A percentile compares a stretch with the other conserved stretches of the same genome.
Conservation (phyloP, 176 grass and related monocot species). For the Triticum turgidum region DNA sequence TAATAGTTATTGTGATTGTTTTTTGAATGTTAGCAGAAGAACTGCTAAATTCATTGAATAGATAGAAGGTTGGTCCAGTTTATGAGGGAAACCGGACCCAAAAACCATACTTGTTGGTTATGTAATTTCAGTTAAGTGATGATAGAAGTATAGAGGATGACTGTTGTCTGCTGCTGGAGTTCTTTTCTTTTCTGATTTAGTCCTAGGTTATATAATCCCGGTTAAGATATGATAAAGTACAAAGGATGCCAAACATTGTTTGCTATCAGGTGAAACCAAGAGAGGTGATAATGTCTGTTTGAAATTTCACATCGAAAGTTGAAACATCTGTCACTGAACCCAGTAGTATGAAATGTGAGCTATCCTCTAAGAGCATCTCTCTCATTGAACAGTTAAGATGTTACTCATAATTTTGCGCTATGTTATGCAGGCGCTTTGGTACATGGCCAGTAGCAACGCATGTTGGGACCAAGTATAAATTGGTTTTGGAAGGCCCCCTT, state of each 20-base stretch:
- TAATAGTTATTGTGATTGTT: neutral
- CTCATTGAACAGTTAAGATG: neutral
- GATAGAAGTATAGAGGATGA: neutral
- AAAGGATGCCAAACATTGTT: neutral
- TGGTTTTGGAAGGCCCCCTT: conserved; percentile 81
- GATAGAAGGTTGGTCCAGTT: too few relatives aligned
- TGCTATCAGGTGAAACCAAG: neutral
- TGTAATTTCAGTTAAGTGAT: conserved; percentile 8
- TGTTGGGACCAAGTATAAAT: conserved; percentile 51
- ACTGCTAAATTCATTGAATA: too few relatives aligned
- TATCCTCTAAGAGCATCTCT: neutral
- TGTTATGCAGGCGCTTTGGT: conserved; percentile 70
- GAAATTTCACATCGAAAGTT: neutral
- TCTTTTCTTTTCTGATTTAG: conserved; percentile 1
- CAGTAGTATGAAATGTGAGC: neutral
- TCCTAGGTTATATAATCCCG: neutral
- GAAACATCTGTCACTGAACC: neutral
- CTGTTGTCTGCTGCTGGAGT: neutral
- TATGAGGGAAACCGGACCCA: too few relatives aligned
- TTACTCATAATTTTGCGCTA: conserved; percentile 25
- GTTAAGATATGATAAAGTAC: neutral
- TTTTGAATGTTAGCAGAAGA: too few relatives aligned
- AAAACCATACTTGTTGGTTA: neutral
- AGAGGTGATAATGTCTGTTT: conserved; percentile 2
- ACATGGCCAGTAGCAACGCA: conserved; percentile 86